Percentiles rank a stretch among this genome's conserved stretches.
phyloP scores from a whole-genome alignment of 495 filamentous ascomycete genomes.

The Hypoxylon trugodes region DNA sequence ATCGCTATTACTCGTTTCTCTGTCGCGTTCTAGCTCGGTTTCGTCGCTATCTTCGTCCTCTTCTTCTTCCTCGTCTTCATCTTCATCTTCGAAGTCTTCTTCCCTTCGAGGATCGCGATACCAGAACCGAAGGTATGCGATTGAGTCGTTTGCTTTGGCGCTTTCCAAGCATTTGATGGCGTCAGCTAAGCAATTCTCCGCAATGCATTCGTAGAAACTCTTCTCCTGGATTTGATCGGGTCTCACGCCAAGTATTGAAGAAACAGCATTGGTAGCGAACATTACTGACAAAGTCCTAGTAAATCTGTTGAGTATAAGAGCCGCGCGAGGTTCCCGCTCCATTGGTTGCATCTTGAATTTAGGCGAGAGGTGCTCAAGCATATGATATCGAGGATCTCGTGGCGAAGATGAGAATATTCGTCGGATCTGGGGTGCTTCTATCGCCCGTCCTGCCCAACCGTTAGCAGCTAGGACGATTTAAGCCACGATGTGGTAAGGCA shows the following conservation, averaged over 20 bases:
- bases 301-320: constrained; percentile 87
- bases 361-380: constrained; percentile 83
- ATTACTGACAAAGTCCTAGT: constrained; percentile 83
- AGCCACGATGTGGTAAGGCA: constrained; percentile 9
- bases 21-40: constrained; percentile 18
- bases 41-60: constrained; percentile 45
- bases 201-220: constrained; percentile 84
- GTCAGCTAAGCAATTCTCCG: constrained; percentile 76
- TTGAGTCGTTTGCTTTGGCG: constrained; percentile 92
- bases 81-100: constrained; percentile 44
- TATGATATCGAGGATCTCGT: constrained; percentile 87
- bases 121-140: constrained; percentile 92
- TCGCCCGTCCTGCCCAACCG: constrained; percentile 68
- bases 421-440: constrained; percentile 81
- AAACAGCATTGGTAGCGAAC: constrained; percentile 82
- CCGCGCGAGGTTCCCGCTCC: constrained; percentile 81
- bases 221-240: constrained; percentile 71
- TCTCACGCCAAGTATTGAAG: constrained; percentile 73
- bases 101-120: constrained; percentile 73
- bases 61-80: constrained; percentile 48
- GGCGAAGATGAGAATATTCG: constrained; percentile 83
- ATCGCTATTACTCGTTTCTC: constrained; percentile 17
- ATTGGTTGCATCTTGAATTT: constrained; percentile 77
- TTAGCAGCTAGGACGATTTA: constrained; percentile 31
- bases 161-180: constrained; percentile 81